These are phyloP conservation scores for Ormosia semicastrata DNA, from an alignment of 306 rosid genomes.

Conservation along the genomic window DNA sequence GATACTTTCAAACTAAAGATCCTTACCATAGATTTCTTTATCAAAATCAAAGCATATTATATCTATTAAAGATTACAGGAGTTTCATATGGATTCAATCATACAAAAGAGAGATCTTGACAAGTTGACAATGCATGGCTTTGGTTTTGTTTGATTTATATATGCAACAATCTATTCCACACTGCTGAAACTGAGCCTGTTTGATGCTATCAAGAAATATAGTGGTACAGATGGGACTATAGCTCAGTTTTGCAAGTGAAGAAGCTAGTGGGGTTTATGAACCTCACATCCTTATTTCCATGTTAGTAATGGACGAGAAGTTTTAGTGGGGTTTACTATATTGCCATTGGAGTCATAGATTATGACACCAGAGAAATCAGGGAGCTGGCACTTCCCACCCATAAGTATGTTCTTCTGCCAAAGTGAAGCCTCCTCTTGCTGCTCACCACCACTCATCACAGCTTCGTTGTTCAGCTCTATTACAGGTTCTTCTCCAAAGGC, in stretches of 20 bases:
- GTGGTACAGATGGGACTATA: not conserved
- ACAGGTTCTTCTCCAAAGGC: constrained; percentile 44
- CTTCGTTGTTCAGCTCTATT: constrained; percentile 43
- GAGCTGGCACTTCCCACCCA: constrained; percentile 93
- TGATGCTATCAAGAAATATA: not conserved
- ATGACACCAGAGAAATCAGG: constrained; percentile 94
- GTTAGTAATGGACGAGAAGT: constrained; percentile 54
- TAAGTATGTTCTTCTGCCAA: constrained; percentile 89
- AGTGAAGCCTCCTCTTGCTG: constrained; percentile 49
- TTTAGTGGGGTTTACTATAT: constrained; percentile 47
- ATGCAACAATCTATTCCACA: not conserved
- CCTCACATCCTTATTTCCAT: constrained; percentile 49
- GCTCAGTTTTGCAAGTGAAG: not conserved
- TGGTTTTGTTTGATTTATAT: not conserved
- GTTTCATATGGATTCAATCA: not conserved
- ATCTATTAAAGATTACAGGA: not conserved
- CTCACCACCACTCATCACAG: constrained; percentile 17
- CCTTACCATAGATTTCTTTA: not conserved
- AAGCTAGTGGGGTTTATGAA: not conserved
- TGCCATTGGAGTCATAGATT: constrained; percentile 71
- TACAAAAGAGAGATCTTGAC: not conserved
- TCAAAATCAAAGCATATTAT: not conserved
- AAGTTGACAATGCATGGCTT: not conserved
- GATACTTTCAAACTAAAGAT: not conserved
- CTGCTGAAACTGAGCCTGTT: not conserved